Base-by-base conservation (phyloP, 176 grass and related monocot genomes). In the Themeda triandra region DNA sequence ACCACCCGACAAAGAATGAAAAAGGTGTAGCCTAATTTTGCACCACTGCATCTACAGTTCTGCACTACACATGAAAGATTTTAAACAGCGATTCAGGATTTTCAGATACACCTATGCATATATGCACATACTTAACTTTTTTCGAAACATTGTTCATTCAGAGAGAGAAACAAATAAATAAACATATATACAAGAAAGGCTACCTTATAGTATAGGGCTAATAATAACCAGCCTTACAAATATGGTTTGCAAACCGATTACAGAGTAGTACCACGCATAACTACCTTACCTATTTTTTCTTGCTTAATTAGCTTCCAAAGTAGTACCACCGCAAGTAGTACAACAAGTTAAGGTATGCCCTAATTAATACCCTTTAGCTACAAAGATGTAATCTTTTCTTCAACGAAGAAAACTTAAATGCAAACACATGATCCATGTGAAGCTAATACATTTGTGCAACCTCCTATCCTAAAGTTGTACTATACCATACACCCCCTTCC, bases 371-470 rank as follows among this genome's bases (percentile, higher is more conserved):
- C 24, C 54, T 58, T 23, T 58, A 48, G 45, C 54, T 58, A 58
- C 54, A 71, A 46, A 12, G n/a, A n/a, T 3, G 36, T n/a, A 21
- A 53, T 1, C 23, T 27, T 56, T 44, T 12, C 23, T 37, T 37
- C 39, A 82, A 72, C 54, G 21, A 58, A 58, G 27, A 10, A 30
- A 39, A 9, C 23, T 13, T 5, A 48, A 72, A 2, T 28, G 59
- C 10, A 2, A 12, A 59, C 46, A 24, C 80, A 86, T 79, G 88
- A 86, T 60, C 13, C 79, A 86, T 83, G 83, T 36, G 13, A 46
- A 78, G 56, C 66, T 29, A 71, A 29, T 54, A 21, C n/a, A n/a
- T n/a, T n/a, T n/a, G n/a, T n/a, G n/a, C n/a, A n/a, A n/a, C n/a
- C n/a, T n/a, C n/a, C n/a, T n/a, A n/a, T n/a, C 66, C 66, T 69